Percentiles rank a stretch among this genome's conserved stretches.
Evolutionary conservation across 495 filamentous ascomycete genomes (phyloP).

Genomic region (Durotheca rogersii): DNA sequence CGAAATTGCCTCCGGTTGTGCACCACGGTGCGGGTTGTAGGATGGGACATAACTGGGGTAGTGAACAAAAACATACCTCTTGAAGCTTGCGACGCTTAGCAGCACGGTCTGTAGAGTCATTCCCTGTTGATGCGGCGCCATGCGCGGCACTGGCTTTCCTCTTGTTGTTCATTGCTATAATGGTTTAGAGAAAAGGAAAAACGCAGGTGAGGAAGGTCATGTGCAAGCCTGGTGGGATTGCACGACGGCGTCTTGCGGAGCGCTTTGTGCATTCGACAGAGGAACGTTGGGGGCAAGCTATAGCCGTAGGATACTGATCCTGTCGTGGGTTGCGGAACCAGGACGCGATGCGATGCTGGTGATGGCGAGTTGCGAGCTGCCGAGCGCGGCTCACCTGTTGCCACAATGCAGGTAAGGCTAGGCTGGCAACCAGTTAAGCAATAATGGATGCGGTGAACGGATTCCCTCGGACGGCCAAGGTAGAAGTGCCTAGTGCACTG

Average conservation of each 20-base stretch:
- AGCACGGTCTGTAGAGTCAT: conserved; percentile 56
- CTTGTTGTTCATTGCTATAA: conserved; percentile 65
- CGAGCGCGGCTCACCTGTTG: conserved; percentile 23
- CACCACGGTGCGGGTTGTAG: conserved; percentile 17
- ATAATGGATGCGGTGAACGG: no score
- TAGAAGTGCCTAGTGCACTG: background rate
- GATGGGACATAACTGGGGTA: conserved; percentile 4
- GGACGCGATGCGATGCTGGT: conserved; percentile 8
- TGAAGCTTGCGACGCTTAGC: conserved; percentile 51
- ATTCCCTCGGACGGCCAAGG: background rate
- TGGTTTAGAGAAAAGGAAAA: no score
- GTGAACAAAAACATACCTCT: conserved; percentile 30
- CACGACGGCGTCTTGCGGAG: background rate
- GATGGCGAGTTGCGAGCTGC: conserved; percentile 26
- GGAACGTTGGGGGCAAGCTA: conserved; percentile 4
- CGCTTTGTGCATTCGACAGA: conserved; percentile 3
- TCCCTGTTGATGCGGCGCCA: conserved; percentile 31
- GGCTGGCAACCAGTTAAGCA: no score
- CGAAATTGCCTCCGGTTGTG: no score
- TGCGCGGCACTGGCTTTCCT: conserved; percentile 57
- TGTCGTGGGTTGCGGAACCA: no score
- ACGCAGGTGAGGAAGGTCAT: no score
- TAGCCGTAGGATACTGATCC: no score
- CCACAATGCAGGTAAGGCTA: no score
- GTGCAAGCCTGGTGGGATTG: no score